Percentiles rank a stretch among this genome's conserved stretches.
phyloP scores from a whole-genome alignment of 345 rosid species.

The Euclidium syriacum region DNA sequence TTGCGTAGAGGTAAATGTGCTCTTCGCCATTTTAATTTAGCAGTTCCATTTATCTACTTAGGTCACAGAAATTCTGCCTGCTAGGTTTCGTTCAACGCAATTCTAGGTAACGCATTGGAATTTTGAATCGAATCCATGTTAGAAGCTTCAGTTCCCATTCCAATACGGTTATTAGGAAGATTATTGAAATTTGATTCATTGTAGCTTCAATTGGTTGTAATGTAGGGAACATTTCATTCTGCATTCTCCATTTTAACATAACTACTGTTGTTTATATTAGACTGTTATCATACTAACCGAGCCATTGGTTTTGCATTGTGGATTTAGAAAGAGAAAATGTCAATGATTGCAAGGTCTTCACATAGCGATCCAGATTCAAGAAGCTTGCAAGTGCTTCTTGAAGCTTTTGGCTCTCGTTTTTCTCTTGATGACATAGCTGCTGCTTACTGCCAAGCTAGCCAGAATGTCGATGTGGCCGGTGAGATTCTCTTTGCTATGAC shows the following conservation, averaged over 20 bases:
- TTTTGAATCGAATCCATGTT: not conserved
- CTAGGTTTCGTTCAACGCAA: conserved; percentile 1
- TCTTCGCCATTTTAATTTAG: not conserved
- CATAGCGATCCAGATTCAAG: conserved; percentile 26
- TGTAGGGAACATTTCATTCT: conserved; percentile 4
- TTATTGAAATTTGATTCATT: not conserved
- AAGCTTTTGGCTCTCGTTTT: conserved; percentile 41
- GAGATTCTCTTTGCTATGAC: conserved; percentile 42
- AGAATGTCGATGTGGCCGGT: conserved; percentile 32
- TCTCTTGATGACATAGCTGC: conserved; percentile 45
- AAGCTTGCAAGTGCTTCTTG: conserved; percentile 38
- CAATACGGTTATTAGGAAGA: not conserved
- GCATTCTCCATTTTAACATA: not conserved
- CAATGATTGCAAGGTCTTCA: conserved; percentile 22
- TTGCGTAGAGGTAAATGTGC: not conserved
- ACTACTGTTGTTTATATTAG: not conserved
- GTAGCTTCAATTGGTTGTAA: conserved; percentile 6
- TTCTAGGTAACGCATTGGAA: no score
- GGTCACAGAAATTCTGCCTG: not conserved
- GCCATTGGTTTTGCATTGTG: conserved; percentile 1
- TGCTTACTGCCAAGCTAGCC: conserved; percentile 38
- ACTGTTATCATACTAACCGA: not conserved
- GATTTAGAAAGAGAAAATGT: conserved; percentile 25
- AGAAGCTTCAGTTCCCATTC: not conserved
- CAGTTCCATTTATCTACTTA: not conserved